Evolutionary conservation across 2,329 filamentous ascomycete genomes (phyloP), one percentile per base, ranked within the genome.

Genomic region (Aureobasidium namibiae): DNA sequence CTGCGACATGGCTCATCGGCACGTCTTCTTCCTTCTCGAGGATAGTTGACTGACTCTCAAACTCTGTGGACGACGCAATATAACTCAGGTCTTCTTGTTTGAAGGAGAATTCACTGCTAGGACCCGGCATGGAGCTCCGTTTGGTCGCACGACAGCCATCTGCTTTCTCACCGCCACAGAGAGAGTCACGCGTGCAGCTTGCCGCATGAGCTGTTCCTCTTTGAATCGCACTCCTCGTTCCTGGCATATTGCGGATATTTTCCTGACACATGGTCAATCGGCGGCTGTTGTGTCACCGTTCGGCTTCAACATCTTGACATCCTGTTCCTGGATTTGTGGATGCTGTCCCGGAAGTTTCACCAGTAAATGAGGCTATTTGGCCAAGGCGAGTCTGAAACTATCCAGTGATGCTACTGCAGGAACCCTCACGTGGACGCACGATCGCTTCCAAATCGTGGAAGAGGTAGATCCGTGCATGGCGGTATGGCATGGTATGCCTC

Each of bases 111-210:
- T 16, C 11, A 11, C 13, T 54, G 18, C 34, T 53, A 41, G 23
- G 10, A 42, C 29, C 29, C 31, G 52, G 26, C 52, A 34, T 56
- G 13, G n/a, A 45, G 39, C 18, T 36, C 41, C 21, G 24, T 36
- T 56, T 45, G 52, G 54, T 57, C 34, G 42, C 54, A 48, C 54
- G 16, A 48, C 54, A 57, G 54, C 42, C 42, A 38, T 48, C 29
- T 57, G 54, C 42, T 48, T 57, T 23, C 34, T 57, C 54, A 57
- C 54, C 42, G 54, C 54, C 54, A 48, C 52, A 45, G 34, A 45
- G 26, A 41, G 33, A 14, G 36, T 54, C 50, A 44, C 29, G 42
- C 33, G 41, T 57, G 54, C 54, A 57, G 42, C 31, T 57, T 38
- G 4, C 41, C 42, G 54, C 54, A 48, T 42, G 54, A 57, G 54